These are phyloP conservation scores for Corylus heterophylla DNA, from an alignment of 306 rosid genomes.

Conservation along the genomic window DNA sequence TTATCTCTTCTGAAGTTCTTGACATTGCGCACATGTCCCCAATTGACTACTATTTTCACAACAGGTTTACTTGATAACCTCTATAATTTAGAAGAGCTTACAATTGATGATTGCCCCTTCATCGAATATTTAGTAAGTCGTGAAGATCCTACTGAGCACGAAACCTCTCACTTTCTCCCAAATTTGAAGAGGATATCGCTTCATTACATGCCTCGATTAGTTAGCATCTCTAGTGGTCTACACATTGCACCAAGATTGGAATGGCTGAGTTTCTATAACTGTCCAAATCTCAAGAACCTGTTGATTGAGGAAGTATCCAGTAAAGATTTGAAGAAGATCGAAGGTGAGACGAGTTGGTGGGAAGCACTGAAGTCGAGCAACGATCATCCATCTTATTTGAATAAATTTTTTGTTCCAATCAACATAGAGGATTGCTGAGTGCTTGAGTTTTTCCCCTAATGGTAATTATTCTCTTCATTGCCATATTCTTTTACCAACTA, in stretches of 20 bases:
- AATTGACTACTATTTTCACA: conserved; percentile 18
- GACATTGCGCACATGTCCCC: conserved; percentile 28
- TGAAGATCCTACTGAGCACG: neutral
- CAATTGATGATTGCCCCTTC: conserved; percentile 26
- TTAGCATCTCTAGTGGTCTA: conserved; percentile 21
- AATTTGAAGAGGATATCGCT: conserved; percentile 1
- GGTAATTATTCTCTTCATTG: too few species aligned
- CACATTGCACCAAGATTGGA: neutral
- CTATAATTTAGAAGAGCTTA: conserved; percentile 1
- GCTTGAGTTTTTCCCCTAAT: too few species aligned
- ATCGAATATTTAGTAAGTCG: neutral
- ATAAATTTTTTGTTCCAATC: conserved; percentile 1
- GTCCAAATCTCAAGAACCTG: conserved; percentile 17
- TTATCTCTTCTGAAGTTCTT: conserved; percentile 12
- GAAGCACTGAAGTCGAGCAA: neutral
- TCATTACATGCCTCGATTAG: conserved; percentile 9
- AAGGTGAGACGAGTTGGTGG: conserved; percentile 27
- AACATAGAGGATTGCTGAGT: neutral
- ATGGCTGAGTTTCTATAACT: conserved; percentile 19
- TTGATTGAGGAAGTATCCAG: neutral
- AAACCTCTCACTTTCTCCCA: neutral
- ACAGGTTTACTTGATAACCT: neutral
- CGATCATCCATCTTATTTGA: neutral
- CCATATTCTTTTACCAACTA: too few species aligned
- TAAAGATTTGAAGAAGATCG: neutral